Conservation (phyloP, 768 basidiomycete genomes). For the Epithele typhae region DNA sequence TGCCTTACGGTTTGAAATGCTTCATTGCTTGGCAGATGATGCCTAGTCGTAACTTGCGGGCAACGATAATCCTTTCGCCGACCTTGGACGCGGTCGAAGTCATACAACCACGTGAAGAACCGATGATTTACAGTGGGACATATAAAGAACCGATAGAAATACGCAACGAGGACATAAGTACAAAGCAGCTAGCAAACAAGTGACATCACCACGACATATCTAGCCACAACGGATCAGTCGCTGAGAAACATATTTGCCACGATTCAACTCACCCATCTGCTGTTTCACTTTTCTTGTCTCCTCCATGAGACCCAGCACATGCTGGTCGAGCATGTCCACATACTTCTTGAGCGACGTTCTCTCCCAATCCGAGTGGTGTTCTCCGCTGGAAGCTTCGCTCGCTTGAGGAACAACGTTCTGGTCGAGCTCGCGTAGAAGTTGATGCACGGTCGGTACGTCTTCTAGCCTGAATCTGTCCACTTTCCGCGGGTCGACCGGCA, state of each 20-base stretch:
- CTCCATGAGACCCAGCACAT: slow-evolving; percentile 55
- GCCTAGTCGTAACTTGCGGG: too few relatives aligned
- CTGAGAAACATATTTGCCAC: background rate
- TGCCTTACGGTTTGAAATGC: too few relatives aligned
- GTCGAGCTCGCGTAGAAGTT: slow-evolving; percentile 81
- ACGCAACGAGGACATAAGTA: too few relatives aligned
- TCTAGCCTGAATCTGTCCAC: slow-evolving; percentile 84
- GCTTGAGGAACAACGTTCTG: slow-evolving; percentile 6
- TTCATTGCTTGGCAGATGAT: too few relatives aligned
- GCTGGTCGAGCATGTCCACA: slow-evolving; percentile 83
- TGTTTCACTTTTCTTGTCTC: slow-evolving; percentile 46
- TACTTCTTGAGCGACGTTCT: slow-evolving; percentile 86
- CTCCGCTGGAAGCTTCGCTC: slow-evolving; percentile 3
- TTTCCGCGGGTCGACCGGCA: slow-evolving; percentile 76
- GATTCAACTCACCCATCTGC: slow-evolving; percentile 6
- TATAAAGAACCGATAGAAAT: too few relatives aligned
- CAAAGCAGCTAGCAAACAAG: too few relatives aligned
- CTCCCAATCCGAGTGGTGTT: slow-evolving; percentile 67
- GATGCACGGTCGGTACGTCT: slow-evolving; percentile 79
- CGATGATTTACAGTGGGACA: too few relatives aligned
- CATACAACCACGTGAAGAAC: too few relatives aligned
- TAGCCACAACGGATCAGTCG: background rate
- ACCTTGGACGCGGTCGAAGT: too few relatives aligned
- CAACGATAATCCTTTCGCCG: too few relatives aligned
- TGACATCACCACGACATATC: background rate